phyloP scores from a whole-genome alignment of 805 yeast species.

The Wickerhamiella brachini region DNA sequence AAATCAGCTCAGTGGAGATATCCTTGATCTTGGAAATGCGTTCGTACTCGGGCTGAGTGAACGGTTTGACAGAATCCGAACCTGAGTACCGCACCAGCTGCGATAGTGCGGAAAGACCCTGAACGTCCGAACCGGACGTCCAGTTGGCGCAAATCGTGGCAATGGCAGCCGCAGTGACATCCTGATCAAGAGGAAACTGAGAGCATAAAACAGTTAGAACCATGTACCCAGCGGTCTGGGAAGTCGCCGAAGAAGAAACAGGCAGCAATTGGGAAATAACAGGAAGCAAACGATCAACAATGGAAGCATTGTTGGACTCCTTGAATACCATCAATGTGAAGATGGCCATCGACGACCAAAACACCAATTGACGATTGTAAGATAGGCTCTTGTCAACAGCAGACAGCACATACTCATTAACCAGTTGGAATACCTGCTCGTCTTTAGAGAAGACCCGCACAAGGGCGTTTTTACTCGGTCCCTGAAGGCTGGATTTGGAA shows the following conservation, averaged over 20 bases:
- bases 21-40: slow-evolving; percentile 13
- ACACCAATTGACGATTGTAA: slow-evolving; percentile 59
- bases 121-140: slow-evolving; percentile 20
- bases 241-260: slow-evolving; percentile 30
- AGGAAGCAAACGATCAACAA: slow-evolving; percentile 25
- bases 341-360: slow-evolving; percentile 61
- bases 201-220: slow-evolving; percentile 63
- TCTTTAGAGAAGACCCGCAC: slow-evolving; percentile 59
- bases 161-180: slow-evolving; percentile 45
- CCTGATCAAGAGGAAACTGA: slow-evolving; percentile 46
- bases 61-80: slow-evolving; percentile 9
- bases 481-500: slow-evolving; percentile 47
- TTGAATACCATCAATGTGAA: slow-evolving; percentile 54
- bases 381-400: slow-evolving; percentile 41
- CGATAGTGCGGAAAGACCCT: slow-evolving; percentile 24
- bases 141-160: slow-evolving; percentile 41
- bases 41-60: slow-evolving; percentile 11
- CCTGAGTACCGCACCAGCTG: slow-evolving; percentile 20
- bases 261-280: slow-evolving; percentile 22
- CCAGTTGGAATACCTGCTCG: slow-evolving; percentile 49
- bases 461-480: slow-evolving; percentile 56
- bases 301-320: slow-evolving; percentile 25
- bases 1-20: slow-evolving; percentile 14
- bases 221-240: slow-evolving; percentile 75
- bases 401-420: slow-evolving; percentile 40